Evolutionary conservation across 441 rosid genomes (phyloP).

Genomic region (Pelargonium australe): DNA sequence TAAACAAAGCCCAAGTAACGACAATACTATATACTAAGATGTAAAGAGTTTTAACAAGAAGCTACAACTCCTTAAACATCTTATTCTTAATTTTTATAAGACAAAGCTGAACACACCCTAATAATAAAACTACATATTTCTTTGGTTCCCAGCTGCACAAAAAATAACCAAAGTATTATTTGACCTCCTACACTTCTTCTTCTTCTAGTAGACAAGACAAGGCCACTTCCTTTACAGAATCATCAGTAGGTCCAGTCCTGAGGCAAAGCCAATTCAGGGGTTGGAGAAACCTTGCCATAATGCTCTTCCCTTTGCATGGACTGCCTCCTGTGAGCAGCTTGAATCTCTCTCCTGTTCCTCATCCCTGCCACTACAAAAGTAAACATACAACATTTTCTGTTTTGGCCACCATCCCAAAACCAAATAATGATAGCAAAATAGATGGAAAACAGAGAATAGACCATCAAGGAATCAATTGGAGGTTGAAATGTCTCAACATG

Average conservation of each 20-base stretch:
- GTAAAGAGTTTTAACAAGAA: too few species aligned
- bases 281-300: conserved; percentile 34
- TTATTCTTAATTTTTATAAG: too few species aligned
- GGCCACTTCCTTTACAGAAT: not conserved
- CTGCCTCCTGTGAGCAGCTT: conserved; percentile 18
- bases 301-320: conserved; percentile 20
- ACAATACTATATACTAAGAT: too few species aligned
- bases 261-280: conserved; percentile 40
- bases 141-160: conserved; percentile 14
- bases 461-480: not conserved
- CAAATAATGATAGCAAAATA: not conserved
- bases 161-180: conserved; percentile 15
- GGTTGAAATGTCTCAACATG: not conserved
- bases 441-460: not conserved
- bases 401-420: not conserved
- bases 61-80: too few species aligned
- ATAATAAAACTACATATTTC: too few species aligned
- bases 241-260: conserved; percentile 35
- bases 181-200: conserved; percentile 4
- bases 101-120: too few species aligned
- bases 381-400: not conserved
- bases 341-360: conserved; percentile 16
- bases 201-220: not conserved
- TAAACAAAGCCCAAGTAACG: too few species aligned
- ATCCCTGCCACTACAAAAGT: conserved; percentile 19